Conservation (phyloP, 345 rosid species). For the Acer negundo region DNA sequence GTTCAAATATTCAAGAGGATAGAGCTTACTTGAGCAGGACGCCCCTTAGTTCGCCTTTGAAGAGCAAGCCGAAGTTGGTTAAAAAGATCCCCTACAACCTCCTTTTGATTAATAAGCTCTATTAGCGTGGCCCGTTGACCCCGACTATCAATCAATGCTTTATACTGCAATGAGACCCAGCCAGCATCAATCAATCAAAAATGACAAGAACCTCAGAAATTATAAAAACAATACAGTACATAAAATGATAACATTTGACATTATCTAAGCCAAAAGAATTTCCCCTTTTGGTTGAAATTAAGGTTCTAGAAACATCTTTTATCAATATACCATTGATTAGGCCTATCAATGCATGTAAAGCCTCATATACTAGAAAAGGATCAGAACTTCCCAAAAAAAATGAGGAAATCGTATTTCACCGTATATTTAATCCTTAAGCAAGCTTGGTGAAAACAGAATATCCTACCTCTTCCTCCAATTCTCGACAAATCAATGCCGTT, state of each 20-base stretch:
- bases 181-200: slow-evolving; percentile 12
- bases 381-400: background rate
- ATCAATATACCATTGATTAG: background rate
- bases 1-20: slow-evolving; percentile 13
- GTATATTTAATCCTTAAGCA: background rate
- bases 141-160: slow-evolving; percentile 74
- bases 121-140: slow-evolving; percentile 62
- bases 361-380: background rate
- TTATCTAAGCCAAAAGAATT: background rate
- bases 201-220: background rate
- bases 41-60: slow-evolving; percentile 73
- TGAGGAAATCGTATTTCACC: background rate
- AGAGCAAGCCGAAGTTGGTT: slow-evolving; percentile 90
- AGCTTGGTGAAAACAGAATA: slow-evolving; percentile 8
- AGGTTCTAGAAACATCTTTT: background rate
- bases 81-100: slow-evolving; percentile 88
- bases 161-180: slow-evolving; percentile 55
- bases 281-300: background rate
- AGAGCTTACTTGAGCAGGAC: slow-evolving; percentile 85
- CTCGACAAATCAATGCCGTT: slow-evolving; percentile 91
- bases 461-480: slow-evolving; percentile 88
- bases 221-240: background rate
- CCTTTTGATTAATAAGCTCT: slow-evolving; percentile 88
- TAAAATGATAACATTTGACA: background rate
- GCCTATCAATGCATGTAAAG: background rate